Evolutionary conservation across 805 yeast genomes (phyloP).

Genomic region (Barnettozyma populi): DNA sequence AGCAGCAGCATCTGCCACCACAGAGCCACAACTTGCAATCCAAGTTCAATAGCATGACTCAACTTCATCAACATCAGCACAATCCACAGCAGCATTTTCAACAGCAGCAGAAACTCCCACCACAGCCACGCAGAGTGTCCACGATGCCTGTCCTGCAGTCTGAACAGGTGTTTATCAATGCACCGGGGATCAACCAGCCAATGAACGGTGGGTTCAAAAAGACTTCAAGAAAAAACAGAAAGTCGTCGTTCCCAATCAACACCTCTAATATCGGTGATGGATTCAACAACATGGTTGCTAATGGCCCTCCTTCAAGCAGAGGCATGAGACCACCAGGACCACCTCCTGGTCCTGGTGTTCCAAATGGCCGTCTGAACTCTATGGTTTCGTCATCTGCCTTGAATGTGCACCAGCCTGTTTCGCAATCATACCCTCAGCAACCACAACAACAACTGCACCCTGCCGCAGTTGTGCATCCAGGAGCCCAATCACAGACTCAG

Average conservation of each 20-base stretch:
- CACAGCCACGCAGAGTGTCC: slow-evolving; percentile 24
- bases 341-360: neutral
- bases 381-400: slow-evolving; percentile 2
- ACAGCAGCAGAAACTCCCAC: slow-evolving; percentile 18
- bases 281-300: slow-evolving; percentile 7
- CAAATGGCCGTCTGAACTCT: slow-evolving; percentile 3
- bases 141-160: slow-evolving; percentile 20
- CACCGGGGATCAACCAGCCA: slow-evolving; percentile 8
- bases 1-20: slow-evolving; percentile 2
- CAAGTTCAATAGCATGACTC: slow-evolving; percentile 14
- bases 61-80: slow-evolving; percentile 7
- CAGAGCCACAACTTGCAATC: slow-evolving; percentile 3
- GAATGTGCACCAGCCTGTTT: neutral
- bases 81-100: slow-evolving; percentile 11
- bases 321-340: slow-evolving; percentile 1
- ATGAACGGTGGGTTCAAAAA: slow-evolving; percentile 23
- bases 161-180: slow-evolving; percentile 11
- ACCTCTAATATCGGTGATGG: slow-evolving; percentile 11
- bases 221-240: slow-evolving; percentile 42
- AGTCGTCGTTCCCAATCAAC: slow-evolving; percentile 30
- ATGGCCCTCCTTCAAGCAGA: slow-evolving; percentile 6
- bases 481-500: neutral
- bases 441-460: neutral
- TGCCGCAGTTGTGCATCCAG: neutral
- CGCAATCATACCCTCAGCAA: neutral